Conservation (phyloP, 1,139 yeast species). For the Sugiyamaella pinicola region DNA sequence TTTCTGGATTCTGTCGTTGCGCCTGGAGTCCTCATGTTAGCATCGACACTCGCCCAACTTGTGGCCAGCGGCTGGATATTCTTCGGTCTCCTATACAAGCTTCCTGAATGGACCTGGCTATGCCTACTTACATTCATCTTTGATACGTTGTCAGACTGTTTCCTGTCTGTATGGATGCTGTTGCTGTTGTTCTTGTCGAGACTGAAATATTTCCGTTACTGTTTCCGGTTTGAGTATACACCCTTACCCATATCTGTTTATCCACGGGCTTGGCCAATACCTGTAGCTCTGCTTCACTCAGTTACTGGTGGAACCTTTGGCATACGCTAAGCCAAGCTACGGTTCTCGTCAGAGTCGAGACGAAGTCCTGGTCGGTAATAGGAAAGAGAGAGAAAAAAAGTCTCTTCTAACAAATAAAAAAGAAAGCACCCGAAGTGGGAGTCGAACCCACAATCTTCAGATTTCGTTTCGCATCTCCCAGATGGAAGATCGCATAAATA, state of each 20-base stretch:
- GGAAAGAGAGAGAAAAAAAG: not conserved
- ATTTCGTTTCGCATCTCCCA: constrained; percentile 32
- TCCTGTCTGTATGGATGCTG: not conserved
- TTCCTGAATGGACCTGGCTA: no score
- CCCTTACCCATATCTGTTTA: constrained; percentile 1
- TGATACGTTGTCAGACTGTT: not conserved
- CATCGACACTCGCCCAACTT: not conserved
- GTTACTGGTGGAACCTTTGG: no score
- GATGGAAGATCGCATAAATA: not conserved
- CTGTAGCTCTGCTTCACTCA: not conserved
- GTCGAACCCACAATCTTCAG: constrained; percentile 64
- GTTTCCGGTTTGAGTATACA: not conserved
- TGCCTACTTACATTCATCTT: constrained; percentile 10
- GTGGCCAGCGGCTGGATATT: not conserved
- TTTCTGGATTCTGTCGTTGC: constrained; percentile 10
- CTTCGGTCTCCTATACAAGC: not conserved
- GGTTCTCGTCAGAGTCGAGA: no score
- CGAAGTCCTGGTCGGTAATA: not conserved
- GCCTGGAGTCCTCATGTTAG: not conserved
- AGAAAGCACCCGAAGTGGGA: constrained; percentile 56
- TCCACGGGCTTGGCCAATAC: not conserved
- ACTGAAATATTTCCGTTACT: not conserved
- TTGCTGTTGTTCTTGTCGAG: not conserved
- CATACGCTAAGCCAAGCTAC: no score
- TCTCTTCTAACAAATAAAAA: constrained; percentile 14